These are phyloP conservation scores for Alternaria alternata DNA, from an alignment of 2,329 filamentous ascomycete genomes.

Conservation along the genomic window DNA sequence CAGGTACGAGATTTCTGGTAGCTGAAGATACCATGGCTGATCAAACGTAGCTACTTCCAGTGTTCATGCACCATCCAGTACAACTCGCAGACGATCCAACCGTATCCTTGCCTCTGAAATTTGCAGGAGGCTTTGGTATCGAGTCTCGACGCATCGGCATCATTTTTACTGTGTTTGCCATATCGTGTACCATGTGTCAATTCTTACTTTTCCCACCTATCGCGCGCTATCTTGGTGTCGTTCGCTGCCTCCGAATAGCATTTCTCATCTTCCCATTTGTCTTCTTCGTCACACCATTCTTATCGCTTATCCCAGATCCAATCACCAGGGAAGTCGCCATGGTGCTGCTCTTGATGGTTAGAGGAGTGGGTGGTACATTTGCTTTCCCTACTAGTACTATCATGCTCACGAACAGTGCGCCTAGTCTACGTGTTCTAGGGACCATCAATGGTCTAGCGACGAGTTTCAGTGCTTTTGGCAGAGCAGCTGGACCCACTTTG, in stretches of 20 bases:
- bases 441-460: slow-evolving; percentile 93
- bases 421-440: slow-evolving; percentile 77
- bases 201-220: slow-evolving; percentile 84
- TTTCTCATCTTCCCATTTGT: slow-evolving; percentile 74
- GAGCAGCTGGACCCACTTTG: slow-evolving; percentile 79
- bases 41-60: slow-evolving; percentile 68
- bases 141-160: slow-evolving; percentile 79
- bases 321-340: slow-evolving; percentile 66
- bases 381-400: slow-evolving; percentile 91
- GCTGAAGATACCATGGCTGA: slow-evolving; percentile 11
- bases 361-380: slow-evolving; percentile 79
- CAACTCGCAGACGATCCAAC: slow-evolving; percentile 62
- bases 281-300: slow-evolving; percentile 85
- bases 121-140: slow-evolving; percentile 80
- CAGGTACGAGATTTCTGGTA: slow-evolving; percentile 56
- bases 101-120: slow-evolving; percentile 76
- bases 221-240: slow-evolving; percentile 75
- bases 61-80: slow-evolving; percentile 82
- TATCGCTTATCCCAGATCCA: slow-evolving; percentile 66
- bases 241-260: slow-evolving; percentile 75
- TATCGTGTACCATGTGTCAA: slow-evolving; percentile 81
- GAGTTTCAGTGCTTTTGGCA: slow-evolving; percentile 78
- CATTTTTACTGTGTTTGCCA: slow-evolving; percentile 83
- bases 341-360: slow-evolving; percentile 73
- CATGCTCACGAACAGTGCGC: slow-evolving; percentile 85